Percentiles rank a stretch among this genome's conserved stretches.
Evolutionary conservation across 768 basidiomycete species (phyloP).

Genomic region (Auriscalpium vulgare): DNA sequence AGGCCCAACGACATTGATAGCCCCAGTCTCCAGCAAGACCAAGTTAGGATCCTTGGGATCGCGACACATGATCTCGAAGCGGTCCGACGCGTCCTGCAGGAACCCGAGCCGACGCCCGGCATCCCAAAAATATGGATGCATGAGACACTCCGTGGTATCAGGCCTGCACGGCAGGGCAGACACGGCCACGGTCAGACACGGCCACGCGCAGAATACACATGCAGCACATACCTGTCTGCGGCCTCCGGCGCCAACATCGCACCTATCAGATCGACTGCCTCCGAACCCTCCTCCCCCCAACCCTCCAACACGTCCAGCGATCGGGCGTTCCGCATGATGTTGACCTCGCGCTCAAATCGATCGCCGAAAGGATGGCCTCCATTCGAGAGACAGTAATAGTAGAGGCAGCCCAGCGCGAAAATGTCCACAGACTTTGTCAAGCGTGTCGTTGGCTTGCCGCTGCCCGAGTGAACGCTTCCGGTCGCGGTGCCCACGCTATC

Average conservation of each 20-base stretch:
- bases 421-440: slow-evolving; percentile 95
- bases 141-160: slow-evolving; percentile 76
- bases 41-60: slow-evolving; percentile 80
- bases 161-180: slow-evolving; percentile 43
- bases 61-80: slow-evolving; percentile 96
- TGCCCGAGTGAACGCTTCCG: slow-evolving; percentile 26
- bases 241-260: slow-evolving; percentile 77
- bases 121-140: slow-evolving; percentile 98
- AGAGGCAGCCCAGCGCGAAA: slow-evolving; percentile 92
- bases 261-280: slow-evolving; percentile 74
- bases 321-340: slow-evolving; percentile 82
- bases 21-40: slow-evolving; percentile 63
- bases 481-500: slow-evolving; percentile 52
- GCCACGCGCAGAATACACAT: neutral
- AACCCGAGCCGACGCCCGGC: slow-evolving; percentile 78
- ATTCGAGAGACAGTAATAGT: slow-evolving; percentile 85
- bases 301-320: slow-evolving; percentile 61
- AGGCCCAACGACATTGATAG: slow-evolving; percentile 66
- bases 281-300: slow-evolving; percentile 91
- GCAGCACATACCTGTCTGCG: slow-evolving; percentile 47
- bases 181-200: slow-evolving; percentile 6
- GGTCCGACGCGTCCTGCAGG: slow-evolving; percentile 95
- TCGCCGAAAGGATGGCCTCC: slow-evolving; percentile 94
- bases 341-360: slow-evolving; percentile 86
- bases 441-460: slow-evolving; percentile 44